Conservation (phyloP, 176 grass and related monocot genomes). For the Aegilops bicornis region DNA sequence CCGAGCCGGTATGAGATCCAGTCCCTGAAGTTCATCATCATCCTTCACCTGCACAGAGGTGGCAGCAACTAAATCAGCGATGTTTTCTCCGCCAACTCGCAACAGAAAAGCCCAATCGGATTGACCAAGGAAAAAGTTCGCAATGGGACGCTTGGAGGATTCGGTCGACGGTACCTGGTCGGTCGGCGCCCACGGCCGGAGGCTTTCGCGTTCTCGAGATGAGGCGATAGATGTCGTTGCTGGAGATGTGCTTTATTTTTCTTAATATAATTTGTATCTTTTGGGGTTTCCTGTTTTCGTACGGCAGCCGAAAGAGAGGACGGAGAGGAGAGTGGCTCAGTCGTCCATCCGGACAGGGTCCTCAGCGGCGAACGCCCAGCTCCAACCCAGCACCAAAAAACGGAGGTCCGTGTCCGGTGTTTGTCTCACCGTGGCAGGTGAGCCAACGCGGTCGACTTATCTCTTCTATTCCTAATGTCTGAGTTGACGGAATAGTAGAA, state of each 20-base stretch:
- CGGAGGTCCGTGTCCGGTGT: no score
- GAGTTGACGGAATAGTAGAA: no score
- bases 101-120: neutral
- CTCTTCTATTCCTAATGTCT: no score
- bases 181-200: neutral
- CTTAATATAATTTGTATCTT: neutral
- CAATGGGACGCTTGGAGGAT: neutral
- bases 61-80: neutral
- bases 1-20: conserved; percentile 61
- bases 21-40: conserved; percentile 63
- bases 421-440: no score
- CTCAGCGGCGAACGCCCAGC: neutral
- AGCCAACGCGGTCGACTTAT: no score
- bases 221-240: neutral
- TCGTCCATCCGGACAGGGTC: neutral
- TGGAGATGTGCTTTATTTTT: neutral
- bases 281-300: neutral
- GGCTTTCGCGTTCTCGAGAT: neutral
- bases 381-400: no score
- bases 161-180: conserved; percentile 18
- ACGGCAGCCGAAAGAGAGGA: neutral
- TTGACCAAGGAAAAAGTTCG: neutral
- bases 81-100: neutral
- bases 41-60: neutral
- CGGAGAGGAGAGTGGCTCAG: neutral